Evolutionary conservation across 495 filamentous ascomycete species (phyloP).

Genomic region (Aspergillus nanangensis): DNA sequence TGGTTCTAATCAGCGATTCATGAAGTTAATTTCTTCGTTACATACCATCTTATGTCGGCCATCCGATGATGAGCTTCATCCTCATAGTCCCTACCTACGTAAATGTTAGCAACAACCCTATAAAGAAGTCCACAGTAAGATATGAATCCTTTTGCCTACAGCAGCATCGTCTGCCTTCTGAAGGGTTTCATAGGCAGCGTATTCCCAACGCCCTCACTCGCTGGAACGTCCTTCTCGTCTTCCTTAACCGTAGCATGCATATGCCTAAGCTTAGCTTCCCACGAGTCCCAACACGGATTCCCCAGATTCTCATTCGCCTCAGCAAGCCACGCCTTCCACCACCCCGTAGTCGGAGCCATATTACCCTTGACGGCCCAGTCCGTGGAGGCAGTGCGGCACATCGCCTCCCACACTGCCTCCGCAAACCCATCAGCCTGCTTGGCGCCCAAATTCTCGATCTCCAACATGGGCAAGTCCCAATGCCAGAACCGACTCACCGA

Average conservation of each 20-base stretch:
- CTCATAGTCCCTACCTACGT: too few relatives aligned
- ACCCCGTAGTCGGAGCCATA: neutral
- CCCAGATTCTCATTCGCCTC: neutral
- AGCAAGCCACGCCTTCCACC: neutral
- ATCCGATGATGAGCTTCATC: too few relatives aligned
- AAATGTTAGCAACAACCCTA: too few relatives aligned
- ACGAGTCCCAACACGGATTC: neutral
- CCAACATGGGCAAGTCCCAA: conserved; percentile 40
- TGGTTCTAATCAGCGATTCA: conserved; percentile 1
- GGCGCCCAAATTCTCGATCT: conserved; percentile 1
- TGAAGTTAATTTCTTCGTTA: neutral
- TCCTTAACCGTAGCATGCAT: too few relatives aligned
- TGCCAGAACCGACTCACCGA: conserved; percentile 24
- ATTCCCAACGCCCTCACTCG: too few relatives aligned
- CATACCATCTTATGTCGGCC: too few relatives aligned
- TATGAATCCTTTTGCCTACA: too few relatives aligned
- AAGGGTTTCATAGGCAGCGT: too few relatives aligned
- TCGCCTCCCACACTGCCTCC: conserved; percentile 52
- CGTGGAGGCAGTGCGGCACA: conserved; percentile 37
- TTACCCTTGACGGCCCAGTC: neutral
- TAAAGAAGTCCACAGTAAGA: too few relatives aligned
- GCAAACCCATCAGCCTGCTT: conserved; percentile 35
- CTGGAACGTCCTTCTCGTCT: too few relatives aligned
- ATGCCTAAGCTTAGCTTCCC: too few relatives aligned
- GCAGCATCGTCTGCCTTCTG: too few relatives aligned